These are phyloP conservation scores for Cicer cuneatum DNA, from an alignment of 306 rosid genomes.

Conservation along the genomic window DNA sequence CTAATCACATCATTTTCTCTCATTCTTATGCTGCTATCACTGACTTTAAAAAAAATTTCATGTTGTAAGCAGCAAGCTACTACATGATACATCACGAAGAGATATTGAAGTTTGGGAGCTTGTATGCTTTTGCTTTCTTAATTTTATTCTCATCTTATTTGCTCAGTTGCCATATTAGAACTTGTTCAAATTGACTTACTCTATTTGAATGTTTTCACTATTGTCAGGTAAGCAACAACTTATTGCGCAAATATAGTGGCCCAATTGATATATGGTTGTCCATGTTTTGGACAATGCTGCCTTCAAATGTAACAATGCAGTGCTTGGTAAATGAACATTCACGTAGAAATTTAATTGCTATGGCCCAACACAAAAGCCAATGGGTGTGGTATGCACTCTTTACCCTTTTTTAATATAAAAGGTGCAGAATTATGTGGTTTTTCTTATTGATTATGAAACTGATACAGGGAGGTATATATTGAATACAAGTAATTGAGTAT, in stretches of 20 bases:
- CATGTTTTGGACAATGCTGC: conserved; percentile 50
- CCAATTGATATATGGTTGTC: conserved; percentile 88
- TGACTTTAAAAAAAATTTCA: conserved; percentile 13
- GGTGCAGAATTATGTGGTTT: too few relatives aligned
- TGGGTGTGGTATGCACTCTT: conserved; percentile 77
- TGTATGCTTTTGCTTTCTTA: conserved; percentile 59
- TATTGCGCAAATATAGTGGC: conserved; percentile 84
- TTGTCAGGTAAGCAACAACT: conserved; percentile 75
- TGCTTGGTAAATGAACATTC: conserved; percentile 73
- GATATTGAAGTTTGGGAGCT: conserved; percentile 89
- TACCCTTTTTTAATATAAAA: too few relatives aligned
- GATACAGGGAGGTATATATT: too few relatives aligned
- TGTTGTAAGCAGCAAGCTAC: conserved; percentile 61
- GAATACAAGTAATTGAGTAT: too few relatives aligned
- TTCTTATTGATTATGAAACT: too few relatives aligned
- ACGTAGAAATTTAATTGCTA: conserved; percentile 68
- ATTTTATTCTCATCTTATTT: conserved; percentile 10
- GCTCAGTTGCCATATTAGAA: background rate
- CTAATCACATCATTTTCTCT: conserved; percentile 36
- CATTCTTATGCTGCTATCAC: conserved; percentile 35
- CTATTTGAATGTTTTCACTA: conserved; percentile 30
- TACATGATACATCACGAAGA: conserved; percentile 47
- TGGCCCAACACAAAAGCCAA: conserved; percentile 91
- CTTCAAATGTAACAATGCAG: conserved; percentile 56
- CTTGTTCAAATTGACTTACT: conserved; percentile 3